phyloP scores from a whole-genome alignment of 2,329 filamentous ascomycete genomes.

The Claviceps sp. region DNA sequence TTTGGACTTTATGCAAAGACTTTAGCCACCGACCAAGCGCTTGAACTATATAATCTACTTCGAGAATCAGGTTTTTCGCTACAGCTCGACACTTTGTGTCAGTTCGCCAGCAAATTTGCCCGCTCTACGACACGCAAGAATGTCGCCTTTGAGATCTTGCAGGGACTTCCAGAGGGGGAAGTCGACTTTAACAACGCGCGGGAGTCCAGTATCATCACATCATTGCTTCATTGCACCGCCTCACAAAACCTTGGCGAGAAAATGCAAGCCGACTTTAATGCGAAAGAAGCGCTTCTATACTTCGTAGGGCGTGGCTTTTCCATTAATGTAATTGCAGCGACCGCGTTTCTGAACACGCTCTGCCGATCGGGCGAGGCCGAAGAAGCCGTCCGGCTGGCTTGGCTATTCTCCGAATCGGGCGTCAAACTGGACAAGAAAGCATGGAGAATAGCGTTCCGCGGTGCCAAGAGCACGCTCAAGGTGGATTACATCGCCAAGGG shows the following conservation, averaged over 20 bases:
- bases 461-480: constrained; percentile 48
- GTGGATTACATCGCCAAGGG: constrained; percentile 32
- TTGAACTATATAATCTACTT: constrained; percentile 24
- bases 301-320: constrained; percentile 47
- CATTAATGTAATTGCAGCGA: constrained; percentile 50
- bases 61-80: constrained; percentile 16
- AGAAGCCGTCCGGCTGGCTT: constrained; percentile 21
- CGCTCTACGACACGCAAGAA: constrained; percentile 25
- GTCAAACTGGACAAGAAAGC: constrained; percentile 52
- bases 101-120: constrained; percentile 34
- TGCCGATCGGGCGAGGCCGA: constrained; percentile 34
- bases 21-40: constrained; percentile 17
- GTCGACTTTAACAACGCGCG: constrained; percentile 32
- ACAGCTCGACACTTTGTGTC: constrained; percentile 30
- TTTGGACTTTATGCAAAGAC: constrained; percentile 20
- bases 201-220: constrained; percentile 42
- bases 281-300: constrained; percentile 18
- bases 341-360: constrained; percentile 58
- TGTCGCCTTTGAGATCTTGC: constrained; percentile 28
- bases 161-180: constrained; percentile 20
- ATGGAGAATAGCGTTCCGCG: constrained; percentile 56
- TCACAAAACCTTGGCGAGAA: constrained; percentile 5
- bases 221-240: constrained; percentile 33
- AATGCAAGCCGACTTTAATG: constrained; percentile 14
- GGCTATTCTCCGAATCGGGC: constrained; percentile 25